Evolutionary conservation across 305 asterid genomes (phyloP).

Genomic region (Plantago coronopus): DNA sequence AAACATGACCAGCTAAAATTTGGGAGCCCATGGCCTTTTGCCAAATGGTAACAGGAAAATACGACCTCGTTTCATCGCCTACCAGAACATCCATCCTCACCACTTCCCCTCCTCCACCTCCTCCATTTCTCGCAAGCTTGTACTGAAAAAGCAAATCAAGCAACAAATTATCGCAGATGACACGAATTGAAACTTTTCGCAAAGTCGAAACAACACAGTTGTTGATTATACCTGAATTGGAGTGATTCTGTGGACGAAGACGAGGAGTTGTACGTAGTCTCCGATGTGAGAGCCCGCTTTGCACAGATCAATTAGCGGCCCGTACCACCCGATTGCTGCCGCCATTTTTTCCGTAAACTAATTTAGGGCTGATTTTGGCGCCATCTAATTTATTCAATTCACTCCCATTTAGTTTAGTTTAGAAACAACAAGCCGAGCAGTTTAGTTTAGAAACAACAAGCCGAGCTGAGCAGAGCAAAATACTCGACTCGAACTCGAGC

Average conservation of each 20-base stretch:
- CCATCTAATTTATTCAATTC: no score
- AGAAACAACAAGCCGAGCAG: no score
- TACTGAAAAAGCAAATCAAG: constrained; percentile 33
- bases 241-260: constrained; percentile 54
- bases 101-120: constrained; percentile 59
- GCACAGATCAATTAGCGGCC: constrained; percentile 61
- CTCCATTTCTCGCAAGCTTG: constrained; percentile 46
- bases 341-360: constrained; percentile 27
- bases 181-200: background rate
- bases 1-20: constrained; percentile 50
- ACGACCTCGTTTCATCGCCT: constrained; percentile 65
- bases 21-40: constrained; percentile 54
- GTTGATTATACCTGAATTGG: constrained; percentile 47
- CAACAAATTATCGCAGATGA: no score
- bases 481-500: no score
- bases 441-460: no score
- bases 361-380: constrained; percentile 16
- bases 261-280: constrained; percentile 57
- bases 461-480: no score
- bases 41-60: constrained; percentile 71
- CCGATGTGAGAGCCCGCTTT: constrained; percentile 49
- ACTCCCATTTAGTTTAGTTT: no score
- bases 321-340: constrained; percentile 71
- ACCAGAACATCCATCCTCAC: constrained; percentile 64
- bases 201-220: background rate